Percentiles rank a stretch among this genome's conserved stretches.
Conservation (phyloP, 139 green algal genomes). For the Volvox reticuliferus region DNA sequence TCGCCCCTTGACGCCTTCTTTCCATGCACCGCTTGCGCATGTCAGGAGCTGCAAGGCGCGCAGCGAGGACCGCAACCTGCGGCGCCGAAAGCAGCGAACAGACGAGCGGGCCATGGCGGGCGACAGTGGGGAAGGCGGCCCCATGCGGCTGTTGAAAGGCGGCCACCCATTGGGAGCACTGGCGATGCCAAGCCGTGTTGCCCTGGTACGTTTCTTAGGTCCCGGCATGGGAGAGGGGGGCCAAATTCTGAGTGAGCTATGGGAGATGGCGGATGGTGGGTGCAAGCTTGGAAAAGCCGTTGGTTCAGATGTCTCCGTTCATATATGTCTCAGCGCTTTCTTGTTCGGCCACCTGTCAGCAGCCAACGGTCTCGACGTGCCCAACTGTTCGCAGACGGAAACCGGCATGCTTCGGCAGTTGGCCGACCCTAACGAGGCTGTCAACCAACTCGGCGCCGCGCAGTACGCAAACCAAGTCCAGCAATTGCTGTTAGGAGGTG, state of each 20-base stretch:
- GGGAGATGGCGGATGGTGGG: no score
- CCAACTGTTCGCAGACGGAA: background rate
- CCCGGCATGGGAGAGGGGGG: no score
- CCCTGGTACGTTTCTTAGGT: background rate
- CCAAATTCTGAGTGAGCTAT: no score
- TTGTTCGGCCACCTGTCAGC: no score
- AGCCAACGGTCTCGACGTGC: no score
- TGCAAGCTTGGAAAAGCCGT: no score
- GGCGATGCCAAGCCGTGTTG: background rate
- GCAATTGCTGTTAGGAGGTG: background rate
- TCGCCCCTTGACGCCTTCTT: background rate
- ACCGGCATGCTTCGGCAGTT: constrained; percentile 33
- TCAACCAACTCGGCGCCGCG: background rate
- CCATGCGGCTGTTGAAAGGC: background rate
- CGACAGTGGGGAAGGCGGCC: background rate
- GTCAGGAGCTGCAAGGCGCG: constrained; percentile 41
- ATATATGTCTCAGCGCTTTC: background rate
- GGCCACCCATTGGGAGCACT: background rate
- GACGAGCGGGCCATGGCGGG: constrained; percentile 24
- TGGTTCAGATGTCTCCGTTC: background rate
- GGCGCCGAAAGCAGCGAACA: constrained; percentile 40
- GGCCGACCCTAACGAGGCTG: constrained; percentile 4
- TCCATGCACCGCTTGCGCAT: background rate
- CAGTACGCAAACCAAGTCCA: constrained; percentile 22
- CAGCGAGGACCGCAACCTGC: constrained; percentile 45